Evolutionary conservation across 1,284 basidiomycete species (phyloP), one percentile per base, ranked within the genome.

Genomic region (Puccinia horiana): DNA sequence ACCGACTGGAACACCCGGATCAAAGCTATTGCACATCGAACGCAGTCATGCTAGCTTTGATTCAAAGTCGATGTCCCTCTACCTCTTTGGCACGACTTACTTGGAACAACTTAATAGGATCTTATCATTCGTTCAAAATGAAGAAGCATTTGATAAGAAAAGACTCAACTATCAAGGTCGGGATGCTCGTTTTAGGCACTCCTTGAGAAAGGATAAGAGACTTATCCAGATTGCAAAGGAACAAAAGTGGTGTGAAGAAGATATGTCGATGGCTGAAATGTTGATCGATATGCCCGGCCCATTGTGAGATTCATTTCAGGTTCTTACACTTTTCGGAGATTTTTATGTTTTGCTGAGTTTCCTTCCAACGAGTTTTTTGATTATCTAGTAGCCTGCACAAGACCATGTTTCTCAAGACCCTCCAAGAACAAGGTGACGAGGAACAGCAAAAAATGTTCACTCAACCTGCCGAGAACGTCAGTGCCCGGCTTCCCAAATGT

Each of bases 181-280:
- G 35, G 84, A 84, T 23, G 85, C 86, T 72, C 85, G 84, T 82
- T 86, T 86, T 78, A 84, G 85, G 29, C 80, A 83, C 49, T 85
- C 85, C 72, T 83, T 86, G 77, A 77, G 84, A 76, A 85, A 85
- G 83, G 87, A 88, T 83, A 88, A 86, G 84, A 85, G 86, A 18
- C 84, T 88, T 23, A 85, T 85, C 4, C 86, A 87, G 84, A 83
- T 88, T 58, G 84, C 85, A 9, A 75, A 81, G 20, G 87, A 88
- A 82, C 85, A 86, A 82, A 18, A 47, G 26, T 86, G 85, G 85
- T 58, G 37, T 49, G 81, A 79, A 40, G 83, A 83, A 54, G 83
- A 84, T 61, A 81, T 73, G 72, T 26, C 73, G 18, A 58, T 83
- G 42, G 85, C 85, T 54, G 85, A 86, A 47, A 84, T 83, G 76